These are phyloP conservation scores for Lanmaoa pseudosensibilis DNA, from an alignment of 768 basidiomycete genomes.

Conservation along the genomic window DNA sequence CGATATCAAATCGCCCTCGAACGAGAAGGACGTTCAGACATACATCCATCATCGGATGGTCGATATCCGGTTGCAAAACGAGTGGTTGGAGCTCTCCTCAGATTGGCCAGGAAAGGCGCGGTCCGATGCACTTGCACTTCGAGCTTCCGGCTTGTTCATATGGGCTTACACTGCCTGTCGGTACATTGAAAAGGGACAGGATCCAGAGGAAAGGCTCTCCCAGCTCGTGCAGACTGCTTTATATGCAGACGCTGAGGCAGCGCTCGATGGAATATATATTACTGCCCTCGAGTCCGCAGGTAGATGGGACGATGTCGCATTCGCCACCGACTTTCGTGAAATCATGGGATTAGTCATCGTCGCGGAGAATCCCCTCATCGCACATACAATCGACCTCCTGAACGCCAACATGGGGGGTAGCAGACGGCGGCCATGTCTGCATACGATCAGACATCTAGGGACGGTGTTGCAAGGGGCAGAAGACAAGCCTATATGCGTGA, in stretches of 20 bases:
- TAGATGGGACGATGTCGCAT: slow-evolving; percentile 31
- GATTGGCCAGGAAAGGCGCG: slow-evolving; percentile 32
- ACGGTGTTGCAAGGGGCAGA: slow-evolving; percentile 30
- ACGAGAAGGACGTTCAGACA: slow-evolving; percentile 26
- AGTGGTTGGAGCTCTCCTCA: slow-evolving; percentile 23
- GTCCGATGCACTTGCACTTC: slow-evolving; percentile 20
- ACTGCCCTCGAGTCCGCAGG: slow-evolving; percentile 34
- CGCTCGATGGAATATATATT: slow-evolving; percentile 30
- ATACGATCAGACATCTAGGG: slow-evolving; percentile 30
- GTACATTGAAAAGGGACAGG: slow-evolving; percentile 32
- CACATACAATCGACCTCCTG: slow-evolving; percentile 27
- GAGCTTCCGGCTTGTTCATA: slow-evolving; percentile 35
- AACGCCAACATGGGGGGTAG: slow-evolving; percentile 14
- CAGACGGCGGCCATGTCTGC: slow-evolving; percentile 28
- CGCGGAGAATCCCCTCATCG: slow-evolving; percentile 29
- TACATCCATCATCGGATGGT: slow-evolving; percentile 29
- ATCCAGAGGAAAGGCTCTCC: slow-evolving; percentile 31
- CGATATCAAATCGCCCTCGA: slow-evolving; percentile 27
- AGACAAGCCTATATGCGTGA: slow-evolving; percentile 29
- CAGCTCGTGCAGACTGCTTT: slow-evolving; percentile 23
- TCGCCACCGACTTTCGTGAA: slow-evolving; percentile 32
- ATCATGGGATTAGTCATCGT: slow-evolving; percentile 33
- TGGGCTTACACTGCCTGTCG: slow-evolving; percentile 36
- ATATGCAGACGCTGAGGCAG: slow-evolving; percentile 27
- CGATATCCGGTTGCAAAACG: slow-evolving; percentile 28